Evolutionary conservation across 1,139 yeast genomes (phyloP).

Genomic region (Geotrichum fermentans): DNA sequence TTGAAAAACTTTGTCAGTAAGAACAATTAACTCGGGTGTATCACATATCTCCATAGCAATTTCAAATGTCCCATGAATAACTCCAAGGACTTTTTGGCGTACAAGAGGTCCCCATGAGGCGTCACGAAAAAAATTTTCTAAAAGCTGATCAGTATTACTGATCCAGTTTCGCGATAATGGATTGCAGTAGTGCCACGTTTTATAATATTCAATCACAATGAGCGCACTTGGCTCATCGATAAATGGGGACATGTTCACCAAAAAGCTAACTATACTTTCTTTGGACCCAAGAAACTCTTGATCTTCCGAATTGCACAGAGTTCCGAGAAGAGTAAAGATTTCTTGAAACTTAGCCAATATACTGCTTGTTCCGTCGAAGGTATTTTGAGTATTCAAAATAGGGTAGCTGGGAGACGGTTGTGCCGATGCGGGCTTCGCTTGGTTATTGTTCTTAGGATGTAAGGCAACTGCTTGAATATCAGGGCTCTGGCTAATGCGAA

Average conservation of each 20-base stretch:
- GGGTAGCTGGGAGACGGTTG: background rate
- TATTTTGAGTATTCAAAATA: background rate
- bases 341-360: conserved; percentile 23
- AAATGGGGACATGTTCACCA: conserved; percentile 40
- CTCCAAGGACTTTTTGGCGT: conserved; percentile 42
- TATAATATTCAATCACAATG: conserved; percentile 47
- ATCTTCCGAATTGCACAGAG: conserved; percentile 17
- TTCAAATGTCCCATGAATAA: conserved; percentile 43
- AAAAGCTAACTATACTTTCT: conserved; percentile 44
- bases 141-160: conserved; percentile 44
- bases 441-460: background rate
- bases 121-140: conserved; percentile 46
- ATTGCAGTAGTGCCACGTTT: conserved; percentile 50
- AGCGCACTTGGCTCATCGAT: conserved; percentile 41
- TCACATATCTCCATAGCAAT: conserved; percentile 26
- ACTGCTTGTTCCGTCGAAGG: conserved; percentile 11
- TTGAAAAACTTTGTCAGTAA: conserved; percentile 24
- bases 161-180: conserved; percentile 53
- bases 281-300: conserved; percentile 43
- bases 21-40: conserved; percentile 22
- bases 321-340: conserved; percentile 24
- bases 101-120: conserved; percentile 35
- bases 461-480: background rate
- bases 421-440: background rate
- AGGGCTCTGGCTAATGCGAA: conserved; percentile 10